Evolutionary conservation across 169 alveolate genomes (phyloP).

Genomic region (Plasmodium vivax): DNA sequence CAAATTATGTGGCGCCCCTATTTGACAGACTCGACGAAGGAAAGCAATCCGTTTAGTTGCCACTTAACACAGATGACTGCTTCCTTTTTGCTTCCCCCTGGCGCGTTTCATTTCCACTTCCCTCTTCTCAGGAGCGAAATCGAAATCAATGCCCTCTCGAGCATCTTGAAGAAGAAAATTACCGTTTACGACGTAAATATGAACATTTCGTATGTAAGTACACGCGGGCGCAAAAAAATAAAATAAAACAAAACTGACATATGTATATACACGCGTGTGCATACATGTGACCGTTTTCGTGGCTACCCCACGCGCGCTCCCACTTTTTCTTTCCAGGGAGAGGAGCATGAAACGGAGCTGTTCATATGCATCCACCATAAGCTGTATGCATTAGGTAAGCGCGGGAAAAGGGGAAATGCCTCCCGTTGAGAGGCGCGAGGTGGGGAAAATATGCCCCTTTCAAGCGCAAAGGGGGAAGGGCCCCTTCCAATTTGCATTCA

Average conservation of each 20-base stretch:
- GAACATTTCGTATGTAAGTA: slow-evolving; percentile 52
- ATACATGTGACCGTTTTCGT: background rate
- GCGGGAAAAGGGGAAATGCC: background rate
- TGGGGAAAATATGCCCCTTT: background rate
- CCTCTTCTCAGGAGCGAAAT: slow-evolving; percentile 52
- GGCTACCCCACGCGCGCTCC: background rate
- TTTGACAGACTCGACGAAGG: background rate
- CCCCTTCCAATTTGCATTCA: background rate
- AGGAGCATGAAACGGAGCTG: slow-evolving; percentile 42
- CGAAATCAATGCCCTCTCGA: slow-evolving; percentile 69
- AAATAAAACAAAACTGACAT: background rate
- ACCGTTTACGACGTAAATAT: slow-evolving; percentile 59
- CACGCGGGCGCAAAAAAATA: background rate
- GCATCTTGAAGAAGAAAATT: slow-evolving; percentile 42
- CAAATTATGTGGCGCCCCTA: background rate
- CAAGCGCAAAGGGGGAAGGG: background rate
- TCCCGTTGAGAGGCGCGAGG: background rate
- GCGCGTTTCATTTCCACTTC: background rate
- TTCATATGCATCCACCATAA: slow-evolving; percentile 66
- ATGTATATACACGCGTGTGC: background rate
- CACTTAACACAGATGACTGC: background rate
- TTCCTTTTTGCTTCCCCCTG: background rate
- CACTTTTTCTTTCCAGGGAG: slow-evolving; percentile 31
- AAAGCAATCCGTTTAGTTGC: background rate
- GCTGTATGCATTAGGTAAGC: slow-evolving; percentile 59